phyloP scores from a whole-genome alignment of 2,329 filamentous ascomycete genomes.

The Emericellopsis cladophorae region DNA sequence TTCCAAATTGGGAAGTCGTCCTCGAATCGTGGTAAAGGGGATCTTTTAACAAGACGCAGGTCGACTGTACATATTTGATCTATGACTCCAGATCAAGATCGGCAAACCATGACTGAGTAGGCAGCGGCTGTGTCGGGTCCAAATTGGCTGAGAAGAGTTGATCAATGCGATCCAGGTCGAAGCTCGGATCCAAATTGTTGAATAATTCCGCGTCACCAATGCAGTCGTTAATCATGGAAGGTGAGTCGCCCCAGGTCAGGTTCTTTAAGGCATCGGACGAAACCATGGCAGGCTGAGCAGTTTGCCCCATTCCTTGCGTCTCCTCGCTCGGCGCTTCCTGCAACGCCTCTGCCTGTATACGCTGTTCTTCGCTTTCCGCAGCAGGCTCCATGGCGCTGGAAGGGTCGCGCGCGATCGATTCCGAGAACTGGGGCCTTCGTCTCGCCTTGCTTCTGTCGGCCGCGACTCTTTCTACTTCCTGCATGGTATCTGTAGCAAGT shows the following conservation, averaged over 20 bases:
- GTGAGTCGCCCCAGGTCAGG: background rate
- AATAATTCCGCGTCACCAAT: slow-evolving; percentile 6
- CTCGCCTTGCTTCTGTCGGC: slow-evolving; percentile 3
- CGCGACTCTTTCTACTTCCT: slow-evolving; percentile 8
- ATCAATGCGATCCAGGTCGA: slow-evolving; percentile 9
- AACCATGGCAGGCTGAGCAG: no score
- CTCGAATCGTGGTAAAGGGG: no score
- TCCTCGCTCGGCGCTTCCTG: background rate
- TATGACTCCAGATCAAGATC: background rate
- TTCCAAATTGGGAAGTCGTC: no score
- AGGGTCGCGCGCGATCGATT: no score
- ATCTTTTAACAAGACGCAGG: no score
- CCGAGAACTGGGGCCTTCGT: background rate
- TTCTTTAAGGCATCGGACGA: no score
- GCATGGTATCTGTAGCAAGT: slow-evolving; percentile 8
- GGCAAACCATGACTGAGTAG: background rate
- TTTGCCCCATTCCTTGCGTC: background rate
- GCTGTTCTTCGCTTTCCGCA: no score
- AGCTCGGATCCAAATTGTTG: slow-evolving; percentile 8
- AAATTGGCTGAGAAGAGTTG: slow-evolving; percentile 7
- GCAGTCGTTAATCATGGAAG: slow-evolving; percentile 1
- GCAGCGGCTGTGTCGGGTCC: slow-evolving; percentile 2
- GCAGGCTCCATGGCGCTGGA: no score
- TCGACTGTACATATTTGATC: background rate
- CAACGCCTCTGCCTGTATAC: no score